Evolutionary conservation across 2,329 filamentous ascomycete genomes (phyloP).

Genomic region (Onygena corvina): DNA sequence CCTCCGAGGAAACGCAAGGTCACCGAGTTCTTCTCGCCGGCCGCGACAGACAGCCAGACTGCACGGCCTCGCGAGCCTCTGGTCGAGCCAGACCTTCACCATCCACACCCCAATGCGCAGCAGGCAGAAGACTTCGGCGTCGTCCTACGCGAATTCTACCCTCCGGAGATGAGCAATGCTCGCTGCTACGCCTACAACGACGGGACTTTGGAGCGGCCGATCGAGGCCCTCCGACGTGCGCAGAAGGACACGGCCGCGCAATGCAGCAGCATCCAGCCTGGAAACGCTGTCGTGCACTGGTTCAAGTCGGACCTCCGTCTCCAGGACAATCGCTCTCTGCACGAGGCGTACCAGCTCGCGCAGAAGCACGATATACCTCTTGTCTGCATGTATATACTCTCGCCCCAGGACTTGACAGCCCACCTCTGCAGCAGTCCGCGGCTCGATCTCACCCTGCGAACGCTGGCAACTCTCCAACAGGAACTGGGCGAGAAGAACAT

Average conservation of each 20-base stretch:
- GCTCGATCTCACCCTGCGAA: constrained; percentile 71
- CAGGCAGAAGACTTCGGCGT: constrained; percentile 4
- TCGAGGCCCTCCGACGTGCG: constrained; percentile 52
- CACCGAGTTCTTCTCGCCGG: neutral
- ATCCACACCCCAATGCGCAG: constrained; percentile 7
- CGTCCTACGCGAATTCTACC: constrained; percentile 63
- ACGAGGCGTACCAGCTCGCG: constrained; percentile 54
- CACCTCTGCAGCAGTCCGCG: constrained; percentile 61
- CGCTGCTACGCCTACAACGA: constrained; percentile 62
- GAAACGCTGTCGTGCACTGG: constrained; percentile 68
- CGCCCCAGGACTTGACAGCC: constrained; percentile 72
- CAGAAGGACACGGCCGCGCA: constrained; percentile 47
- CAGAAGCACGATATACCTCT: constrained; percentile 57
- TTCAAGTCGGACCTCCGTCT: constrained; percentile 73
- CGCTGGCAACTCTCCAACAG: constrained; percentile 50
- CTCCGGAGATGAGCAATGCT: constrained; percentile 70
- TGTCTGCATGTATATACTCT: constrained; percentile 65
- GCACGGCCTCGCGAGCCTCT: neutral
- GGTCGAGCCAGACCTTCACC: neutral
- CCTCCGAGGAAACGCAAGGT: neutral
- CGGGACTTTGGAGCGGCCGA: constrained; percentile 58
- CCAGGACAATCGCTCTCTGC: constrained; percentile 60
- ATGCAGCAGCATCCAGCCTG: constrained; percentile 43
- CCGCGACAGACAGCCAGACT: neutral
- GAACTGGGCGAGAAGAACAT: constrained; percentile 62